Percentiles rank a stretch among this genome's conserved stretches.
Conservation (phyloP, 2,329 filamentous ascomycete genomes). For the Penicillium sp. region DNA sequence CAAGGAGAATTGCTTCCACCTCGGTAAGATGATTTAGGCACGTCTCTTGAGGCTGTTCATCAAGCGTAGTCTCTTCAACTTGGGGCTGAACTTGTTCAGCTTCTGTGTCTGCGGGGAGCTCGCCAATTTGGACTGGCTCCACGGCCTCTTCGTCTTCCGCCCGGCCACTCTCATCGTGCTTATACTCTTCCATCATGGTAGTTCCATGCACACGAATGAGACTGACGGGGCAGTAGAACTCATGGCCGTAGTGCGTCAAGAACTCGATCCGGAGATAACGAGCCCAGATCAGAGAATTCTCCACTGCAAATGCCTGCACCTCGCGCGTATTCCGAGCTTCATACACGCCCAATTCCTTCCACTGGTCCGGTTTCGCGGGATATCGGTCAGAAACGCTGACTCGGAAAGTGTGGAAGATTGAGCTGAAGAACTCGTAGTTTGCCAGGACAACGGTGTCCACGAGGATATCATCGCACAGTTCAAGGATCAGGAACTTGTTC, state of each 20-base stretch:
- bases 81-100: constrained; percentile 18
- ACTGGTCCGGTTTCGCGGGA: constrained; percentile 85
- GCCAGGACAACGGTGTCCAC: constrained; percentile 96
- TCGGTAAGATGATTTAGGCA: constrained; percentile 17
- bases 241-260: constrained; percentile 86
- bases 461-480: constrained; percentile 78
- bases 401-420: constrained; percentile 85
- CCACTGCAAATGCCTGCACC: constrained; percentile 89
- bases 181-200: constrained; percentile 89
- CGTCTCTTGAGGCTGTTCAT: constrained; percentile 10
- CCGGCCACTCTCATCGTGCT: constrained; percentile 70
- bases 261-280: constrained; percentile 91
- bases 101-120: constrained; percentile 14
- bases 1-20: constrained; percentile 14
- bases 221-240: constrained; percentile 93
- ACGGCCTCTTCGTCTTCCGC: constrained; percentile 58
- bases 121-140: constrained; percentile 33
- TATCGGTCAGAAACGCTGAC: constrained; percentile 93
- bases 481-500: constrained; percentile 92
- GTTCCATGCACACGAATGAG: constrained; percentile 87
- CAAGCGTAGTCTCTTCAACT: constrained; percentile 16
- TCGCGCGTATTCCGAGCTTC: constrained; percentile 89
- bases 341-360: constrained; percentile 82
- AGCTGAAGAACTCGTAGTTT: constrained; percentile 99
- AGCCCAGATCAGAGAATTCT: constrained; percentile 93